Evolutionary conservation across 768 basidiomycete species (phyloP), one percentile per base, ranked within the genome.

Genomic region (Russula sp.): DNA sequence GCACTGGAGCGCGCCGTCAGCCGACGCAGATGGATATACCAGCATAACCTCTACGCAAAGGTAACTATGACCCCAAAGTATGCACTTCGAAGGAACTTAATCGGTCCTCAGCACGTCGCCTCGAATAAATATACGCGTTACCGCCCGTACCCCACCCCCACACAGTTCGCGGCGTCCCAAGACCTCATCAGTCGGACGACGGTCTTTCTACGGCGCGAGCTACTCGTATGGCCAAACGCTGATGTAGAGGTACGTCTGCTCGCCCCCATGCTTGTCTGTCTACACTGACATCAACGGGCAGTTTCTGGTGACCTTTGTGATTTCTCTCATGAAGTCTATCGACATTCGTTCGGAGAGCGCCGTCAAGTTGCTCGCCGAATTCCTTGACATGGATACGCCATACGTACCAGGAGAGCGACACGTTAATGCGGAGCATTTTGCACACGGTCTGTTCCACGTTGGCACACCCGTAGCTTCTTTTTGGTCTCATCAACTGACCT

Each of bases 281-380:
- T 34, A 39, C 18, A 44, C 35, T 61, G 45, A 67, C 37, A 58
- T n/a, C 22, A 67, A 55, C 14, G 20, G 31, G 9, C 59, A 94
- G 90, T 98, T 95, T 73, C 79, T 98, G 58, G 94, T 91, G 13
- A 89, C 86, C 2, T 91, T 95, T 75, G 91, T 85, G 20, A 76
- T 96, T 56, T 92, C 93, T 2, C 78, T 98, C 68, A 92, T 98
- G 86, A 92, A 93, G 75, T 82, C 90, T 3, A 84, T 97, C 59
- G 94, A 98, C 75, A 89, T 98, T 61, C 90, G 94, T 48, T 90
- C 92, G 13, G 88, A 93, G 74, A 84, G 88, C 44, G 91, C 94
- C 47, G 82, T 98, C 49, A 89, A 87, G 69, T 73, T 91, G 16
- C 78, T 98, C 8, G 80, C 92, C 14, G 94, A 96, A 68, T 95